Evolutionary conservation across 225 moss, liverwort and hornwort genomes (phyloP).

Genomic region (Antitrichia curtipendula): DNA sequence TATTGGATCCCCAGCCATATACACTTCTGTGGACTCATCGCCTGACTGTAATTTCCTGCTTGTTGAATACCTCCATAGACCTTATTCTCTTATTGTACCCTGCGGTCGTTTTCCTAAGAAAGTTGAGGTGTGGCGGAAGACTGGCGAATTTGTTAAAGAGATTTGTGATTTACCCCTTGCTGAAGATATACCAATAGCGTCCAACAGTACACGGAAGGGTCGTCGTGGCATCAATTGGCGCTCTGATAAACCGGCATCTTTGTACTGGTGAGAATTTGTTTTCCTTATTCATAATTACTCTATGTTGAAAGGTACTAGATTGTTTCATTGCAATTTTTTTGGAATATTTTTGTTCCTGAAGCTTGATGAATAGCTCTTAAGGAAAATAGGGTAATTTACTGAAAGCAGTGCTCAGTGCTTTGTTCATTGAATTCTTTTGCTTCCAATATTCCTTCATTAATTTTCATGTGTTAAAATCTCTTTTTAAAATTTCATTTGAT

Average conservation of each 20-base stretch:
- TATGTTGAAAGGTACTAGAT: neutral
- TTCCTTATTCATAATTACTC: neutral
- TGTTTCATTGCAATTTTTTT: neutral
- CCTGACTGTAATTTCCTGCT: slow-evolving; percentile 72
- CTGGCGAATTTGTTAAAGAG: slow-evolving; percentile 76
- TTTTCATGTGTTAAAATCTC: neutral
- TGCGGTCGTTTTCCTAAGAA: slow-evolving; percentile 78
- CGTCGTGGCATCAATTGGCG: slow-evolving; percentile 88
- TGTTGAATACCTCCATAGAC: slow-evolving; percentile 59
- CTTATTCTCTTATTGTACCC: slow-evolving; percentile 87
- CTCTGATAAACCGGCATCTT: slow-evolving; percentile 62
- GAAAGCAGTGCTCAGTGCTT: neutral
- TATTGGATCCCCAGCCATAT: slow-evolving; percentile 66
- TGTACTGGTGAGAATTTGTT: slow-evolving; percentile 51
- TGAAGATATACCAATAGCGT: slow-evolving; percentile 83
- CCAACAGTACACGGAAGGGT: slow-evolving; percentile 78
- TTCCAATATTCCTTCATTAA: neutral
- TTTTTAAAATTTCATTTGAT: neutral
- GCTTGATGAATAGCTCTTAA: neutral
- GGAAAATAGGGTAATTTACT: neutral
- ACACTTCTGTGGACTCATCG: slow-evolving; percentile 78
- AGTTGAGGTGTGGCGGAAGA: slow-evolving; percentile 70
- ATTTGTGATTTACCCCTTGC: slow-evolving; percentile 89
- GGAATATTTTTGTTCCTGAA: neutral
- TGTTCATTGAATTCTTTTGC: neutral